A percentile compares a stretch with the other conserved stretches of the same genome.
Evolutionary conservation across 768 basidiomycete genomes (phyloP).

Genomic region (Mycena galericulata): DNA sequence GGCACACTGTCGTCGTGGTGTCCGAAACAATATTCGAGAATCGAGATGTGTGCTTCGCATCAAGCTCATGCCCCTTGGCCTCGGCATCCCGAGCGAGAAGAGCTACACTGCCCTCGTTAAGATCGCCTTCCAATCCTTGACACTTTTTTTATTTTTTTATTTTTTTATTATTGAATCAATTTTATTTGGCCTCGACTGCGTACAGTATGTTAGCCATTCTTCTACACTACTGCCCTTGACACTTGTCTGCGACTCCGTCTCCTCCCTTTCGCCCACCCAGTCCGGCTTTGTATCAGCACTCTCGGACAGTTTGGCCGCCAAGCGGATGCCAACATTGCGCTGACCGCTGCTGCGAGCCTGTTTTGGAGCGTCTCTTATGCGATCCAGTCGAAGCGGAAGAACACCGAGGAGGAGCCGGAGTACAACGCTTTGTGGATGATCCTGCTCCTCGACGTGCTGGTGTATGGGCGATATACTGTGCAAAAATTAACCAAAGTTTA

Average conservation of each 20-base stretch:
- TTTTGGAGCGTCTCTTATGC: slow-evolving; percentile 98
- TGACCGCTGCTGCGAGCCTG: slow-evolving; percentile 93
- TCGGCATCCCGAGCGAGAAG: slow-evolving; percentile 73
- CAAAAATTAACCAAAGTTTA: too few species aligned
- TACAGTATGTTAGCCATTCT: too few species aligned
- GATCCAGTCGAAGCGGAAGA: slow-evolving; percentile 86
- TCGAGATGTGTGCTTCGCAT: slow-evolving; percentile 51
- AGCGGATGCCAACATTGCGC: slow-evolving; percentile 93
- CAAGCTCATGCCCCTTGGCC: slow-evolving; percentile 60
- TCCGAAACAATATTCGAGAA: slow-evolving; percentile 94
- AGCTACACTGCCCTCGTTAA: slow-evolving; percentile 84
- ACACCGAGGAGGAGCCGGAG: slow-evolving; percentile 70
- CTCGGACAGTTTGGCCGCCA: slow-evolving; percentile 94
- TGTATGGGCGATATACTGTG: too few species aligned
- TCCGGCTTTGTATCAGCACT: slow-evolving; percentile 90
- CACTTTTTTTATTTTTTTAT: too few species aligned
- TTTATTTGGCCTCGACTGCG: too few species aligned
- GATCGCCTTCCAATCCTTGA: slow-evolving; percentile 93
- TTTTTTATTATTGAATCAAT: too few species aligned
- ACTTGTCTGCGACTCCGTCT: slow-evolving; percentile 93
- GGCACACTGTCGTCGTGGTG: slow-evolving; percentile 90
- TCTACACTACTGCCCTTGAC: too few species aligned
- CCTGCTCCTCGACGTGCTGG: slow-evolving; percentile 84
- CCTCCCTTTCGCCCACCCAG: slow-evolving; percentile 83
- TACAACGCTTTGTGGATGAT: slow-evolving; percentile 96